Base-by-base conservation (phyloP, 208 protist genomes). In the Acanthamoeba royreba region DNA sequence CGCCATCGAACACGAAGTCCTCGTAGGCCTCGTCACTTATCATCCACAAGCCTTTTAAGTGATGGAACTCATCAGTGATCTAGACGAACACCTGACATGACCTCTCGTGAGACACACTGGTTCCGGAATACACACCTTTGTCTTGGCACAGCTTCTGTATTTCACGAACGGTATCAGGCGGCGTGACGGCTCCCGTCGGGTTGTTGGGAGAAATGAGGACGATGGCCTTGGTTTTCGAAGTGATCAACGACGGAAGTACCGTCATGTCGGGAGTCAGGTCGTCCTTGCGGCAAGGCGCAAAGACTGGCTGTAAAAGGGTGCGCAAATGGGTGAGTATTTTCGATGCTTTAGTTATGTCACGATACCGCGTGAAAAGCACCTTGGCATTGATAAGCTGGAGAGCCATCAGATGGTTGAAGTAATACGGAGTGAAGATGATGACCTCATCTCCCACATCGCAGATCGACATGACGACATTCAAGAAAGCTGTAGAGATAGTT, bases 371-470 rank as follows among this genome's bases (percentile, higher is more conserved):
- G 55, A 7, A n/a, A 33, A n/a, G 58, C 11, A 46, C 38, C 33
- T 55, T 92, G 55, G 87, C 87, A 38, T 79, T 79, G 22, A 79
- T 25, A 22, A 92, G 74, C 74, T 72, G 43, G 28, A 92, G 66
- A 1, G 87, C 66, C 87, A 92, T 92, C 33, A 85, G 66, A n/a
- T 92, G 87, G 74, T 92, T 92, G 55, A 92, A 92, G 38, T 85
- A 92, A 55, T 72, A 92, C 13, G 87, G 87, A 45, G 87, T 79
- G 47, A 92, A 92, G 33, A 92, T 55, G 46, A 92, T 92, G 4
- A 92, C 87, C 55, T 92, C 66, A 25, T 90, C 83, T 4, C 72
- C 72, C 22, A 31, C 40, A 31, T 83, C 72, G n/a, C 72, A 83
- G 72, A 83, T 35, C 4, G 72, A 38, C 72, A 83, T 83, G 42